Conservation (phyloP, 2,329 filamentous ascomycete species). For the Septoria petroselini region DNA sequence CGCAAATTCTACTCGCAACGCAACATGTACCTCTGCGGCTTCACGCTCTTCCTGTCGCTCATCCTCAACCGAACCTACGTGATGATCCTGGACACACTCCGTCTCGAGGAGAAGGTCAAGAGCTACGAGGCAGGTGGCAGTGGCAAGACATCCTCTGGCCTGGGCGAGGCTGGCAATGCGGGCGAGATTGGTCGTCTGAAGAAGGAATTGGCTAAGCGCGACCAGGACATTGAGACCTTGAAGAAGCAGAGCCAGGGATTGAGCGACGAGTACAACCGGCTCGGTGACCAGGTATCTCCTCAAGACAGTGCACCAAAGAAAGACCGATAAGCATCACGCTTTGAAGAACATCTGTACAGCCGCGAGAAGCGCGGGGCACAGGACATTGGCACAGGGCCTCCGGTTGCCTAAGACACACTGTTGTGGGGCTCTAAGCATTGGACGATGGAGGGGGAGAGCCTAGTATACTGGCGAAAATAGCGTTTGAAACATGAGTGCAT, state of each 20-base stretch:
- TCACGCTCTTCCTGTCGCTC: constrained; percentile 96
- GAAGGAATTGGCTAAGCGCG: constrained; percentile 67
- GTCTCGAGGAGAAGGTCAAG: constrained; percentile 89
- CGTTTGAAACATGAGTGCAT: too few relatives aligned
- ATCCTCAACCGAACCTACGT: constrained; percentile 99
- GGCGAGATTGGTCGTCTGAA: constrained; percentile 70
- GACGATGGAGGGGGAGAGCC: too few relatives aligned
- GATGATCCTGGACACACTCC: constrained; percentile 89
- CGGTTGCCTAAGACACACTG: too few relatives aligned
- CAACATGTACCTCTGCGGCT: constrained; percentile 99
- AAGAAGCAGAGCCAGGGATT: constrained; percentile 91
- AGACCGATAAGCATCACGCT: constrained; percentile 43
- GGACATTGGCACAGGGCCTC: background rate
- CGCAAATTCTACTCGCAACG: constrained; percentile 99
- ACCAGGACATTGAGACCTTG: constrained; percentile 77
- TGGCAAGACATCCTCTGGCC: constrained; percentile 65
- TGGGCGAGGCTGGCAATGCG: constrained; percentile 68
- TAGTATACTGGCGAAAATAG: too few relatives aligned
- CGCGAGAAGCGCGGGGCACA: background rate
- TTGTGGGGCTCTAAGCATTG: too few relatives aligned
- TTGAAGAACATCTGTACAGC: background rate
- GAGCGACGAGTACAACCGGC: constrained; percentile 76
- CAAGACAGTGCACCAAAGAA: constrained; percentile 56
- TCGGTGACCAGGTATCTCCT: constrained; percentile 75
- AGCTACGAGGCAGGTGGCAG: constrained; percentile 61